These are phyloP conservation scores for Euptelea pleiosperma DNA, from an alignment of 164 flowering plant genomes.

Conservation along the genomic window DNA sequence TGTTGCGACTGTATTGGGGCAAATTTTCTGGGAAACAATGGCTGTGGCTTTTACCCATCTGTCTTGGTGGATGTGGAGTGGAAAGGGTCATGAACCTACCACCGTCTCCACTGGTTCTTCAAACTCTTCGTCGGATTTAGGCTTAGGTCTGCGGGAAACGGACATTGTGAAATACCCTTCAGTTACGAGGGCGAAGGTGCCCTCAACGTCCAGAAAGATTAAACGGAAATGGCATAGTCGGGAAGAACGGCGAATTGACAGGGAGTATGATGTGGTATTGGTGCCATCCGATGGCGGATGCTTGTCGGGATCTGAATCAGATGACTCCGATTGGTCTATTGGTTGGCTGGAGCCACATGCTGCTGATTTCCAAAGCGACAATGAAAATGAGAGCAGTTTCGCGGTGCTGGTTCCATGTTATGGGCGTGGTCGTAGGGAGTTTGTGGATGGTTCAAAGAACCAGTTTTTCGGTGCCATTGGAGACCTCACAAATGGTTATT, in stretches of 20 bases:
- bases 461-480: constrained; percentile 45
- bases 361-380: constrained; percentile 65
- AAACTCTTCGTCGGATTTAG: constrained; percentile 27
- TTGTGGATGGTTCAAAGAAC: constrained; percentile 30
- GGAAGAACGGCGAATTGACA: constrained; percentile 64
- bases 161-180: constrained; percentile 43
- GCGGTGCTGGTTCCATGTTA: constrained; percentile 90
- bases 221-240: constrained; percentile 73
- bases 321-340: constrained; percentile 86
- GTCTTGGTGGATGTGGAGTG: constrained; percentile 54
- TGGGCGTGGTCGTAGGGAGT: constrained; percentile 40
- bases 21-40: constrained; percentile 21
- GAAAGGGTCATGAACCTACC: constrained; percentile 37
- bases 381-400: constrained; percentile 62
- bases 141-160: constrained; percentile 28
- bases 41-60: constrained; percentile 37
- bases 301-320: constrained; percentile 79
- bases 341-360: constrained; percentile 96
- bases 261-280: constrained; percentile 72
- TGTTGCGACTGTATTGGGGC: too few relatives aligned
- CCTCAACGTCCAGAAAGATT: constrained; percentile 42
- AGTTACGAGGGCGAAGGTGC: constrained; percentile 23
- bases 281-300: constrained; percentile 88
- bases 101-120: constrained; percentile 30
- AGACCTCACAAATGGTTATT: constrained; percentile 38